Evolutionary conservation across 352 stramenopile genomes (phyloP).

Genomic region (Pythium monospermum): DNA sequence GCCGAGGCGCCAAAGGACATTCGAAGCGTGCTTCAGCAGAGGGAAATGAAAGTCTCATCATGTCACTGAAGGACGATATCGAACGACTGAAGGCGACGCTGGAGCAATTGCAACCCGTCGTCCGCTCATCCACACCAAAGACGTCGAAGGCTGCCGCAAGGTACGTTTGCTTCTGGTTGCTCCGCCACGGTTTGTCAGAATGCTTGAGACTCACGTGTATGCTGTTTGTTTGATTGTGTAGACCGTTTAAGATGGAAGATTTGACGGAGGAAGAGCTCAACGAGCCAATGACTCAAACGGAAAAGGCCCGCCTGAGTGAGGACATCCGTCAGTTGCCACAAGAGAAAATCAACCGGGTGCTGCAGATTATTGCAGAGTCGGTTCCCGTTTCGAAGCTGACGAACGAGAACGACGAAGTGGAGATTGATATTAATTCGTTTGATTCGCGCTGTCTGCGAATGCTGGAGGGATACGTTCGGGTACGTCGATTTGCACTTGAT

Average conservation of each 20-base stretch:
- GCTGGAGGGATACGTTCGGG: constrained; percentile 86
- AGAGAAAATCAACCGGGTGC: constrained; percentile 86
- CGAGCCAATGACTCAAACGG: constrained; percentile 79
- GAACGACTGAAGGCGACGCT: constrained; percentile 84
- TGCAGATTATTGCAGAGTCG: constrained; percentile 86
- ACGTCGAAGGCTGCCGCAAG: constrained; percentile 46
- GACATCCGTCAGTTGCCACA: constrained; percentile 79
- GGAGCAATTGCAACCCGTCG: constrained; percentile 67
- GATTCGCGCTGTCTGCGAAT: constrained; percentile 82
- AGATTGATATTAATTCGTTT: constrained; percentile 89
- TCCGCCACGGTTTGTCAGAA: constrained; percentile 1
- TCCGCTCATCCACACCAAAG: constrained; percentile 38
- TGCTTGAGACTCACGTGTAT: not conserved
- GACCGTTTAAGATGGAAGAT: constrained; percentile 87
- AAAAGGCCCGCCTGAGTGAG: constrained; percentile 75
- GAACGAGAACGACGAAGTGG: constrained; percentile 83
- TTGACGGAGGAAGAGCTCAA: constrained; percentile 85
- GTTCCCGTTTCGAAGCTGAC: constrained; percentile 80
- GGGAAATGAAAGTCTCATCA: constrained; percentile 73
- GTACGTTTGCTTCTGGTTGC: constrained; percentile 24
- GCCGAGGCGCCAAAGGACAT: constrained; percentile 73
- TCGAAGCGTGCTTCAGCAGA: constrained; percentile 49
- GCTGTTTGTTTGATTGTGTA: constrained; percentile 21
- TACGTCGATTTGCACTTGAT: constrained; percentile 32
- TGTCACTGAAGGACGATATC: constrained; percentile 86